These are phyloP conservation scores for Nephelium lappaceum DNA, from an alignment of 345 rosid species.

Conservation along the genomic window DNA sequence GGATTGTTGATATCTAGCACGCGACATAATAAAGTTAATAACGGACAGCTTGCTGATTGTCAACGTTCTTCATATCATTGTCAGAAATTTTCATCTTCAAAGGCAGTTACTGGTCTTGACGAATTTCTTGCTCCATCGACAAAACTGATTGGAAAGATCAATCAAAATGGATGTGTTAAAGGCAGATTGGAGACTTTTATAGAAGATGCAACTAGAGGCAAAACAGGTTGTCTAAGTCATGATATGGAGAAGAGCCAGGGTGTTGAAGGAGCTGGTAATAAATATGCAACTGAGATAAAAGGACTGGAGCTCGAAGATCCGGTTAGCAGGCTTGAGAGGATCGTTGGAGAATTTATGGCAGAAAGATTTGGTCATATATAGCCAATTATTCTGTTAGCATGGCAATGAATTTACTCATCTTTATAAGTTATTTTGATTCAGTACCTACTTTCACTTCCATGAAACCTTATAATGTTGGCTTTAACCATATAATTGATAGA, in stretches of 20 bases:
- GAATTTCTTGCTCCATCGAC: not conserved
- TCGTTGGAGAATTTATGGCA: not conserved
- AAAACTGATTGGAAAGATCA: not conserved
- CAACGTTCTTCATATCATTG: not conserved
- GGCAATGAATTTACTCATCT: not conserved
- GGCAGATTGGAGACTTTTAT: not conserved
- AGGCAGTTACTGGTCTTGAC: not conserved
- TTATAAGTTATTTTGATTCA: not conserved
- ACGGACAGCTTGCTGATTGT: not conserved
- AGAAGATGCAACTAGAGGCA: conserved; percentile 4
- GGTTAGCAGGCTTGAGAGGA: conserved; percentile 2
- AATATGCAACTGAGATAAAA: not conserved
- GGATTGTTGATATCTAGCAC: not conserved
- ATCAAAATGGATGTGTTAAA: not conserved
- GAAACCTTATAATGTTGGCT: not conserved
- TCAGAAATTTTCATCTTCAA: not conserved
- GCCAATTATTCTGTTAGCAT: not conserved
- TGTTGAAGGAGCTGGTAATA: not conserved
- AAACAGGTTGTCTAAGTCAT: not conserved
- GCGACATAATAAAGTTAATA: not conserved
- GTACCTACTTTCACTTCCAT: not conserved
- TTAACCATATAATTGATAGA: not conserved
- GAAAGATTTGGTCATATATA: not conserved
- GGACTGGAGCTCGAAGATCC: not conserved
- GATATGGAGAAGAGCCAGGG: not conserved